These are phyloP conservation scores for Suillus discolor DNA, from an alignment of 768 basidiomycete species.

Conservation along the genomic window DNA sequence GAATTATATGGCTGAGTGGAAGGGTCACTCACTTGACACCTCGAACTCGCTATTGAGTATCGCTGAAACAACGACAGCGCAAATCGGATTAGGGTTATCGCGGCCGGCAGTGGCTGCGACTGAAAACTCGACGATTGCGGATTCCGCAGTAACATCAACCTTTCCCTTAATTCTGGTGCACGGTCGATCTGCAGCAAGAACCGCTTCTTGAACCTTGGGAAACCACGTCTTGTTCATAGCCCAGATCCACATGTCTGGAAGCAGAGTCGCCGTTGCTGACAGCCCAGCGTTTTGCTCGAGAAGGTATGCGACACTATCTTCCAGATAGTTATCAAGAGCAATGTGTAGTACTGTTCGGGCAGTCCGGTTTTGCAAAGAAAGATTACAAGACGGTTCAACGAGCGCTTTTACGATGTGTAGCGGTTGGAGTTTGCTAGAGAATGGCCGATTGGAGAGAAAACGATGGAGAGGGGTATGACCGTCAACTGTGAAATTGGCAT, in stretches of 20 bases:
- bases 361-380: not conserved
- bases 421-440: too few relatives aligned
- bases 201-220: not conserved
- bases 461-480: not conserved
- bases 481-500: not conserved
- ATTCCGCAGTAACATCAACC: not conserved
- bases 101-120: not conserved
- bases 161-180: not conserved
- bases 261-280: conserved; percentile 1
- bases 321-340: not conserved
- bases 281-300: not conserved
- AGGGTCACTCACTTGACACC: not conserved
- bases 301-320: not conserved
- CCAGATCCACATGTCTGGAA: conserved; percentile 1
- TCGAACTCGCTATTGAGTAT: not conserved
- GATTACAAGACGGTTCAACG: not conserved
- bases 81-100: not conserved
- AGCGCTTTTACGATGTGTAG: not conserved
- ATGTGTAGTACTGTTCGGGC: not conserved
- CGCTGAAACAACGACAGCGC: not conserved
- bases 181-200: not conserved
- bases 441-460: too few relatives aligned
- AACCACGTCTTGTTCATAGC: not conserved
- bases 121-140: not conserved
- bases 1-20: not conserved